phyloP scores from a whole-genome alignment of 1,284 basidiomycete species.

The Leccinum fuscescens region DNA sequence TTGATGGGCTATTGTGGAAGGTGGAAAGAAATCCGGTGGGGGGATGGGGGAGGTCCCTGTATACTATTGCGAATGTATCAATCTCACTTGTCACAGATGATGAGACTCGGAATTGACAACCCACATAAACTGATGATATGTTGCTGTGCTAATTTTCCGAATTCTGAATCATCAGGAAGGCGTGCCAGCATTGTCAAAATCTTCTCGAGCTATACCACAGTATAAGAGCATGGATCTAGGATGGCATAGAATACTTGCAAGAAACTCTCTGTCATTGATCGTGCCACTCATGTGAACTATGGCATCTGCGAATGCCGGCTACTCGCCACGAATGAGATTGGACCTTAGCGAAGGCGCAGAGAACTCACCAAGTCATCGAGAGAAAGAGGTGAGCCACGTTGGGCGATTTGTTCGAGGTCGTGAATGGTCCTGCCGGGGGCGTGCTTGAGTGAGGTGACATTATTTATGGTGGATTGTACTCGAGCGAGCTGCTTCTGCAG shows the following conservation, averaged over 20 bases:
- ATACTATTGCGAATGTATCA: slow-evolving; percentile 28
- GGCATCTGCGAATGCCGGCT: slow-evolving; percentile 55
- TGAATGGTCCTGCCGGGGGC: slow-evolving; percentile 6
- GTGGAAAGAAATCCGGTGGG: slow-evolving; percentile 39
- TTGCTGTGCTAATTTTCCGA: slow-evolving; percentile 44
- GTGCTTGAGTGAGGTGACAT: not conserved
- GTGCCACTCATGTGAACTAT: slow-evolving; percentile 43
- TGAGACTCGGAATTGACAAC: slow-evolving; percentile 18
- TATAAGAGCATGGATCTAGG: slow-evolving; percentile 2
- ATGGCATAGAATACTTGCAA: slow-evolving; percentile 37
- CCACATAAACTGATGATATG: slow-evolving; percentile 49
- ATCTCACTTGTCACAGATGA: not conserved
- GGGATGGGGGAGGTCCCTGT: slow-evolving; percentile 70
- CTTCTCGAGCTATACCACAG: slow-evolving; percentile 49
- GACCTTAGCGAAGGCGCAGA: not conserved
- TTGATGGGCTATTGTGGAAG: no score
- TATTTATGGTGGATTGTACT: slow-evolving; percentile 19
- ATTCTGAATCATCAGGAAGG: slow-evolving; percentile 34
- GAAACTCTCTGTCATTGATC: slow-evolving; percentile 56
- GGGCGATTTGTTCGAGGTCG: slow-evolving; percentile 25
- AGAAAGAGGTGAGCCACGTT: slow-evolving; percentile 23
- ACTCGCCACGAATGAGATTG: not conserved
- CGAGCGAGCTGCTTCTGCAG: slow-evolving; percentile 19
- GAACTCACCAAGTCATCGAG: slow-evolving; percentile 21
- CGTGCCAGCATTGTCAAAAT: slow-evolving; percentile 54